Percentiles rank a stretch among this genome's conserved stretches.
Conservation (phyloP, 2,329 filamentous ascomycete species). For the Colletotrichum truncatum region DNA sequence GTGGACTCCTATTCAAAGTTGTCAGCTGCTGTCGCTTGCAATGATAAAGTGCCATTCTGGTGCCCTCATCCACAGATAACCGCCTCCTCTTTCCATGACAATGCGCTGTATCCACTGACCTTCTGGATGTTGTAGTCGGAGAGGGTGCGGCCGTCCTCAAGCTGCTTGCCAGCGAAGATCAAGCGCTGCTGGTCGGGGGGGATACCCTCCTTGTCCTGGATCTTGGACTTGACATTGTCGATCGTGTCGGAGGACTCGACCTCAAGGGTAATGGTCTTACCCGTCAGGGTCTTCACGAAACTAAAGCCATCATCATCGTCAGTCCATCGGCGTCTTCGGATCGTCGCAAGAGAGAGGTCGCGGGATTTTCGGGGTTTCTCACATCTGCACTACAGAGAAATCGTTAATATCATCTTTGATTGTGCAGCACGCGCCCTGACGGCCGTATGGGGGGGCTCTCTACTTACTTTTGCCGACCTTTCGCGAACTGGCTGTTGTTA, state of each 20-base stretch:
- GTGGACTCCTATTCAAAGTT: slow-evolving; percentile 83
- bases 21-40: slow-evolving; percentile 12
- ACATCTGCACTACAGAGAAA: slow-evolving; percentile 83
- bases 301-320: slow-evolving; percentile 55
- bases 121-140: slow-evolving; percentile 99
- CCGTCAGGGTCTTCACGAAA: slow-evolving; percentile 99
- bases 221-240: slow-evolving; percentile 99
- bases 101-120: slow-evolving; percentile 63
- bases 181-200: slow-evolving; percentile 97
- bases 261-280: slow-evolving; percentile 99
- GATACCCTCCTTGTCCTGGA: slow-evolving; percentile 99
- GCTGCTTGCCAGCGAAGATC: slow-evolving; percentile 99
- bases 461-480: slow-evolving; percentile 69
- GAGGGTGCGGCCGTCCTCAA: slow-evolving; percentile 96
- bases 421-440: neutral
- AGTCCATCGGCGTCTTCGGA: slow-evolving; percentile 33
- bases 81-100: neutral
- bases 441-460: slow-evolving; percentile 11
- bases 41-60: neutral
- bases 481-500: slow-evolving; percentile 49
- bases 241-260: slow-evolving; percentile 99
- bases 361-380: slow-evolving; percentile 53
- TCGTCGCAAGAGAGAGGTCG: slow-evolving; percentile 26
- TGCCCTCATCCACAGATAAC: neutral
- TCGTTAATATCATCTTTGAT: slow-evolving; percentile 33